Evolutionary conservation across 2,329 filamentous ascomycete species (phyloP).

Genomic region (Aureobasidium sp.): DNA sequence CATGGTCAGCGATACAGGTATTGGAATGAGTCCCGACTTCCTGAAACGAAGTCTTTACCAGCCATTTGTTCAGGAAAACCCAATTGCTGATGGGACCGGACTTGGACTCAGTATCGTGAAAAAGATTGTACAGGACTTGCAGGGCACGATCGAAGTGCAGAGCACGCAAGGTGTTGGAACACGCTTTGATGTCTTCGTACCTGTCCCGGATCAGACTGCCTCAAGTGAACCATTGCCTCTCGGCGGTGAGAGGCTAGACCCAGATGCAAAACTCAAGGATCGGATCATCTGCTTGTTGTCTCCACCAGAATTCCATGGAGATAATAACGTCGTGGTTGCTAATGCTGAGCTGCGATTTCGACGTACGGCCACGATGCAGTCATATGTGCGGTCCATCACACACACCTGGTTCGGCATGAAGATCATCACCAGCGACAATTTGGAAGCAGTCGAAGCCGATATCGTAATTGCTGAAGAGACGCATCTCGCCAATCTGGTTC

Average conservation of each 20-base stretch:
- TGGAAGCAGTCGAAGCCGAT: not conserved
- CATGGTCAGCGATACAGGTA: constrained; percentile 34
- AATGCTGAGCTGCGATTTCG: not conserved
- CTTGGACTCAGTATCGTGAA: constrained; percentile 39
- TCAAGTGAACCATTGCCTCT: not conserved
- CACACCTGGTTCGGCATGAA: not conserved
- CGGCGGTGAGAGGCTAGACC: not conserved
- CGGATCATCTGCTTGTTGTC: not conserved
- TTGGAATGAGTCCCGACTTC: constrained; percentile 37
- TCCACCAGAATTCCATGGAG: not conserved
- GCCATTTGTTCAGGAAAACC: constrained; percentile 39
- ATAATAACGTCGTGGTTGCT: not conserved
- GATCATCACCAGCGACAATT: not conserved
- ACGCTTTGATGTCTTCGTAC: constrained; percentile 14
- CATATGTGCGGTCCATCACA: not conserved
- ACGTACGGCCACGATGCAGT: not conserved
- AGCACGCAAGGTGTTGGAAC: constrained; percentile 10
- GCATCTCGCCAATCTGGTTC: not conserved
- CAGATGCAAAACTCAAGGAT: not conserved
- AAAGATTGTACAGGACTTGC: constrained; percentile 32
- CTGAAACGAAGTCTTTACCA: constrained; percentile 32
- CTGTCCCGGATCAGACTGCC: not conserved
- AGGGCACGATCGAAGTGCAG: constrained; percentile 26
- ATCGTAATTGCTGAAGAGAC: not conserved
- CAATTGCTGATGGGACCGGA: constrained; percentile 35